Evolutionary conservation across 192 early-diverging fungal genomes (phyloP).

Genomic region (Linnemannia hyalina): DNA sequence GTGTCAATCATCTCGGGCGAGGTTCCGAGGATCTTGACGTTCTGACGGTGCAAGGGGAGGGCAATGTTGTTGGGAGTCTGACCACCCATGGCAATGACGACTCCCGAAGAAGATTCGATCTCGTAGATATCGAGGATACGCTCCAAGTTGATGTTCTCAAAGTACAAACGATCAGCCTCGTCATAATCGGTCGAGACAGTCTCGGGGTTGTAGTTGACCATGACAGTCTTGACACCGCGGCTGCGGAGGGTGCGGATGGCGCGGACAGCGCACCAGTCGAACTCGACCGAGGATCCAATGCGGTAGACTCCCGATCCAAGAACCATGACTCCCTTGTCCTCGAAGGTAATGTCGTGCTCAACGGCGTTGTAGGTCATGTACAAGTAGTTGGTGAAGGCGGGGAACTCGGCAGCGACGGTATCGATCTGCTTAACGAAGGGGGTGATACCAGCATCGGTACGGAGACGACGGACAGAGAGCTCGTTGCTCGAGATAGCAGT

Average conservation of each 20-base stretch:
- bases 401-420: conserved; percentile 96
- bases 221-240: conserved; percentile 87
- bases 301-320: conserved; percentile 98
- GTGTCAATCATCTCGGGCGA: conserved; percentile 91
- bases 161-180: conserved; percentile 97
- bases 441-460: conserved; percentile 78
- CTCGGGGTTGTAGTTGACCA: conserved; percentile 99
- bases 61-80: conserved; percentile 99
- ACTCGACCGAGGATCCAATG: conserved; percentile 97
- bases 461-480: conserved; percentile 71
- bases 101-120: conserved; percentile 83
- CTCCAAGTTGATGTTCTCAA: conserved; percentile 95
- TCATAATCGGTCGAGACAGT: conserved; percentile 99
- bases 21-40: conserved; percentile 92
- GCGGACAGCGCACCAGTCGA: conserved; percentile 92
- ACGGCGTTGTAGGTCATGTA: conserved; percentile 96
- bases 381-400: conserved; percentile 95
- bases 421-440: conserved; percentile 96
- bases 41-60: conserved; percentile 74
- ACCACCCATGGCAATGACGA: conserved; percentile 93
- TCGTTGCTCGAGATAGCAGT: conserved; percentile 77
- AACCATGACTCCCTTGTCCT: conserved; percentile 94
- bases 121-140: conserved; percentile 97
- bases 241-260: conserved; percentile 85
- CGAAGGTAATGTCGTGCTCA: conserved; percentile 86